phyloP scores from a whole-genome alignment of 768 basidiomycete species.

The Leccinum subgranulosum region DNA sequence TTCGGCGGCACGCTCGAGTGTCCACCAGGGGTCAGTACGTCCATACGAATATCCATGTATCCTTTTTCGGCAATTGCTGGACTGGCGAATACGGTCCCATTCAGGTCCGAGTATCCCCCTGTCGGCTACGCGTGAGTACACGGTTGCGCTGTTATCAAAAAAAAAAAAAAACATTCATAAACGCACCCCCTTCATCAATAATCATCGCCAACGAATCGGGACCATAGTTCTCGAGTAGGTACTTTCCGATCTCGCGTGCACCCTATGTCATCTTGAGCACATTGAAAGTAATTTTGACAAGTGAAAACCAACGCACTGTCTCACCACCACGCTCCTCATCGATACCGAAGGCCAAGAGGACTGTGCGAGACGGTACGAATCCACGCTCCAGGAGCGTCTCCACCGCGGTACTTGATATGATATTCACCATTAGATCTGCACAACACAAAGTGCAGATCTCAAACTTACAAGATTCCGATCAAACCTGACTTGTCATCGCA shows the following conservation, averaged over 20 bases:
- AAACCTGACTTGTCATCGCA: slow-evolving; percentile 12
- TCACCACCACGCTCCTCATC: slow-evolving; percentile 45
- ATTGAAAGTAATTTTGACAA: not conserved
- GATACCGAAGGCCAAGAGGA: slow-evolving; percentile 39
- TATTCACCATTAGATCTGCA: not conserved
- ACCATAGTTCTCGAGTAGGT: slow-evolving; percentile 44
- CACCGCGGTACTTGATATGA: not conserved
- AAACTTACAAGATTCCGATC: slow-evolving; percentile 34
- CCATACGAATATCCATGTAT: slow-evolving; percentile 39
- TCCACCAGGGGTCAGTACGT: slow-evolving; percentile 47
- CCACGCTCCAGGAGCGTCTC: slow-evolving; percentile 22
- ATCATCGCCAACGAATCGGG: slow-evolving; percentile 46
- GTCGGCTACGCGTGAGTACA: not conserved
- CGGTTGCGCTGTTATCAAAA: not conserved
- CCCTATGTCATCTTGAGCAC: slow-evolving; percentile 32
- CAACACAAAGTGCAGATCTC: not conserved
- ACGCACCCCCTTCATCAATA: slow-evolving; percentile 56
- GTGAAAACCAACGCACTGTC: slow-evolving; percentile 28
- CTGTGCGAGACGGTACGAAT: slow-evolving; percentile 28
- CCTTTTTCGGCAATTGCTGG: slow-evolving; percentile 41
- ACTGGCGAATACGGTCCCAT: slow-evolving; percentile 23
- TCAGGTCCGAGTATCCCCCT: slow-evolving; percentile 29
- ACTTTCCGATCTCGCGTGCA: slow-evolving; percentile 36
- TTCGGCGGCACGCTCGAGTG: slow-evolving; percentile 52
- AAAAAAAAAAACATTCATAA: not conserved